Conservation (phyloP, 2,329 filamentous ascomycete species). For the Biscogniauxia marginata region DNA sequence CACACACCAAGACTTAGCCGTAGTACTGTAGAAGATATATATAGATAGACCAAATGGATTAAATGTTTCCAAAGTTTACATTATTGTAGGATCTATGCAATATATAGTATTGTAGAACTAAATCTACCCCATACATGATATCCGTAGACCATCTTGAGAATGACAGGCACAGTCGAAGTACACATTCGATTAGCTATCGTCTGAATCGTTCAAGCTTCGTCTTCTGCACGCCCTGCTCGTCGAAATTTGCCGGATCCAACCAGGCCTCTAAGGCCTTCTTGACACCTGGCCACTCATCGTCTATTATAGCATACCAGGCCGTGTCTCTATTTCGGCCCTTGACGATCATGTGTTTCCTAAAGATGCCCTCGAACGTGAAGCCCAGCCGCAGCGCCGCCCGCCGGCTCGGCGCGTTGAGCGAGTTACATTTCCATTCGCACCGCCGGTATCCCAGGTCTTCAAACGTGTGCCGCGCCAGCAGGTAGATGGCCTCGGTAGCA, state of each 20-base stretch:
- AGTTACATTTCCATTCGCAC: conserved; percentile 65
- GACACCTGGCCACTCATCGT: conserved; percentile 55
- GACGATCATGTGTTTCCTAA: conserved; percentile 60
- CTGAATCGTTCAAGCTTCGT: conserved; percentile 41
- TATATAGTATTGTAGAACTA: not conserved
- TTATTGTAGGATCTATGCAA: too few relatives aligned
- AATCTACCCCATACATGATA: too few relatives aligned
- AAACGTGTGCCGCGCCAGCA: conserved; percentile 54
- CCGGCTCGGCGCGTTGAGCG: conserved; percentile 52
- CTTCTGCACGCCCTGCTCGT: conserved; percentile 50
- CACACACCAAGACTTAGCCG: too few relatives aligned
- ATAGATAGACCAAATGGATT: too few relatives aligned
- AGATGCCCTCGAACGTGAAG: conserved; percentile 58
- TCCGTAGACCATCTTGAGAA: too few relatives aligned
- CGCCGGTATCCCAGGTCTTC: conserved; percentile 53
- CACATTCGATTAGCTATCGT: too few relatives aligned
- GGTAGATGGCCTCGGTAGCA: conserved; percentile 57
- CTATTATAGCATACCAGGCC: conserved; percentile 57
- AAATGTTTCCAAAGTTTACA: too few relatives aligned
- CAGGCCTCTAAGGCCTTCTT: conserved; percentile 51
- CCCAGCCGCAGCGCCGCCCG: conserved; percentile 57
- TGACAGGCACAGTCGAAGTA: too few relatives aligned
- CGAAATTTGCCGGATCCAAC: conserved; percentile 56
- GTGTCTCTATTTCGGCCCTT: conserved; percentile 59
- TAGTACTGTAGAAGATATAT: too few relatives aligned